Evolutionary conservation across 306 rosid species (phyloP).

Genomic region (Sicyos baderoa): DNA sequence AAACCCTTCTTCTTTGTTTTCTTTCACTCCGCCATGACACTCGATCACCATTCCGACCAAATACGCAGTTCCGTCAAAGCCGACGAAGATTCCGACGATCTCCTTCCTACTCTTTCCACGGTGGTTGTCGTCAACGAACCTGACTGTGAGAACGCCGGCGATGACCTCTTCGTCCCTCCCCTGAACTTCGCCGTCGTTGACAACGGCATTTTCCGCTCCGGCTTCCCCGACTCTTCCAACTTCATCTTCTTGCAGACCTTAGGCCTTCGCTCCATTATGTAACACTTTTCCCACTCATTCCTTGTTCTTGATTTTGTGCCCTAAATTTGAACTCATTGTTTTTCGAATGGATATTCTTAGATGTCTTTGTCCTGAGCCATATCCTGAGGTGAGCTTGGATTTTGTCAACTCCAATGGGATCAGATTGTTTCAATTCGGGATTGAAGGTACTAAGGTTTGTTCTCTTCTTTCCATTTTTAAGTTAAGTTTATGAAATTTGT

Average conservation of each 20-base stretch:
- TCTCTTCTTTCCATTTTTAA: neutral
- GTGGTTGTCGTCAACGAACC: neutral
- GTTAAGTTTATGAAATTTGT: neutral
- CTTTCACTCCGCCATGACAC: constrained; percentile 41
- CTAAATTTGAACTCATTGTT: constrained; percentile 7
- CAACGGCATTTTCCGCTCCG: constrained; percentile 91
- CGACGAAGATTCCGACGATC: neutral
- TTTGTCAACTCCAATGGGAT: constrained; percentile 80
- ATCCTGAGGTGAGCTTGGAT: constrained; percentile 71
- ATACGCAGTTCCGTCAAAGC: constrained; percentile 47
- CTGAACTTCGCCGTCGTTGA: constrained; percentile 91
- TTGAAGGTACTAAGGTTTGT: constrained; percentile 84
- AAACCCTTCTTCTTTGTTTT: neutral
- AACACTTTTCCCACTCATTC: constrained; percentile 15
- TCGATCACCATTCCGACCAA: constrained; percentile 27
- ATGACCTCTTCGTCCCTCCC: constrained; percentile 66
- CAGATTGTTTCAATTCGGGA: constrained; percentile 80
- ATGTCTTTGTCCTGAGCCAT: constrained; percentile 93
- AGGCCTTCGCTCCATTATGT: constrained; percentile 89
- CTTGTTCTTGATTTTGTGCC: neutral
- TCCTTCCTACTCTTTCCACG: constrained; percentile 8
- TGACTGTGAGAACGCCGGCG: constrained; percentile 29
- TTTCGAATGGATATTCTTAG: constrained; percentile 30
- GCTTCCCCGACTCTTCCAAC: constrained; percentile 82
- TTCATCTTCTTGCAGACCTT: constrained; percentile 76